Percentiles rank a stretch among this genome's conserved stretches.
phyloP scores from a whole-genome alignment of 192 early-diverging fungal genomes.

The Podila epicladia region DNA sequence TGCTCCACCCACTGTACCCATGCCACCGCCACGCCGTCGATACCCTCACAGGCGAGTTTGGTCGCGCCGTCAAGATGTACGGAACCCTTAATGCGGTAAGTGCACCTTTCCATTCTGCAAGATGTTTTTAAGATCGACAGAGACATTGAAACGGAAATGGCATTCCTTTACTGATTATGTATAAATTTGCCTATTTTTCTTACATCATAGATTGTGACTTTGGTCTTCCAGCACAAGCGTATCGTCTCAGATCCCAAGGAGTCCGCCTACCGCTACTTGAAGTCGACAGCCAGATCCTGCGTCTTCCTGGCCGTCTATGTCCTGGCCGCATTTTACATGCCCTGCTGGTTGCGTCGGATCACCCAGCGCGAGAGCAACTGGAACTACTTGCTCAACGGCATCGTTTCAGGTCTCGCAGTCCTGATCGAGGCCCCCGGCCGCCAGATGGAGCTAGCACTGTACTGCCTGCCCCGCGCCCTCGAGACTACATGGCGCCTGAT shows the following conservation, averaged over 20 bases:
- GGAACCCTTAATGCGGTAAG: slow-evolving; percentile 68
- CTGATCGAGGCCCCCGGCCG: slow-evolving; percentile 71
- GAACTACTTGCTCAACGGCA: slow-evolving; percentile 57
- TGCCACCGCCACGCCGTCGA: slow-evolving; percentile 56
- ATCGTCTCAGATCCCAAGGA: slow-evolving; percentile 49
- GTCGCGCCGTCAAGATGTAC: slow-evolving; percentile 67
- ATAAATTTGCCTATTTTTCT: not conserved
- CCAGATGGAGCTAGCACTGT: slow-evolving; percentile 83
- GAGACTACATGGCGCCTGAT: slow-evolving; percentile 73
- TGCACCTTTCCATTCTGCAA: not conserved
- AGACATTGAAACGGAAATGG: too few species aligned
- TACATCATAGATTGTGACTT: slow-evolving; percentile 53
- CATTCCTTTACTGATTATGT: not conserved
- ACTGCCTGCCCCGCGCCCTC: slow-evolving; percentile 82
- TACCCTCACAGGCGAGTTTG: slow-evolving; percentile 57
- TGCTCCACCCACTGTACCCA: slow-evolving; percentile 68
- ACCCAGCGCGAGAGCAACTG: slow-evolving; percentile 55
- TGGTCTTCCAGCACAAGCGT: slow-evolving; percentile 54
- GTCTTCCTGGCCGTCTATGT: slow-evolving; percentile 69
- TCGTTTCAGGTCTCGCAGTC: slow-evolving; percentile 63
- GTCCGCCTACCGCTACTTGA: slow-evolving; percentile 55
- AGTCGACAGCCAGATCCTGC: slow-evolving; percentile 65
- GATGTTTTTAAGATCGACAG: not conserved
- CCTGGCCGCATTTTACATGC: slow-evolving; percentile 55
- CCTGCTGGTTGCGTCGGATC: slow-evolving; percentile 64